These are phyloP conservation scores for Scleroderma bovista DNA, from an alignment of 768 basidiomycete genomes.

Conservation along the genomic window DNA sequence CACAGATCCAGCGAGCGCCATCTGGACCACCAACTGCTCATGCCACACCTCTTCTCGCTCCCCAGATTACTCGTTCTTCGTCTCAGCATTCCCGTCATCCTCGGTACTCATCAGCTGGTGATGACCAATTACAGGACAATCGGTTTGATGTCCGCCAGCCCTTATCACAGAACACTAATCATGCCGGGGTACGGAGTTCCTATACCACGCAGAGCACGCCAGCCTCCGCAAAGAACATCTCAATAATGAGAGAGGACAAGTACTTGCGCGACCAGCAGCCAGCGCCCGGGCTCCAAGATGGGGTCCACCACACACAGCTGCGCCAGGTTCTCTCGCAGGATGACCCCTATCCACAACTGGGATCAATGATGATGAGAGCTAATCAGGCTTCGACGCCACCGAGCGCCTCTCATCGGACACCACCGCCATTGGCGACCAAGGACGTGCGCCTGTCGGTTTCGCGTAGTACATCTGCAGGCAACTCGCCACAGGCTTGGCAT, in stretches of 20 bases:
- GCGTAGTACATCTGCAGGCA: slow-evolving; percentile 15
- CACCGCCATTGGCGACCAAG: slow-evolving; percentile 8
- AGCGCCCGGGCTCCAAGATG: slow-evolving; percentile 13
- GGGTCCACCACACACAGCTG: slow-evolving; percentile 20
- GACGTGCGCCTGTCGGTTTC: slow-evolving; percentile 11
- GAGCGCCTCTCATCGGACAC: slow-evolving; percentile 20
- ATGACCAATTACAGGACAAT: slow-evolving; percentile 7
- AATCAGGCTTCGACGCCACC: slow-evolving; percentile 18
- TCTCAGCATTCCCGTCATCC: slow-evolving; percentile 25
- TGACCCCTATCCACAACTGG: slow-evolving; percentile 16
- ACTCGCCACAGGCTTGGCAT: slow-evolving; percentile 17
- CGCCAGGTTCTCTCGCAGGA: slow-evolving; percentile 31
- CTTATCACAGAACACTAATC: slow-evolving; percentile 8
- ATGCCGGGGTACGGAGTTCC: slow-evolving; percentile 22
- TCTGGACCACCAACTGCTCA: slow-evolving; percentile 14
- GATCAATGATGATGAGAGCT: slow-evolving; percentile 24
- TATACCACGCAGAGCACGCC: slow-evolving; percentile 29
- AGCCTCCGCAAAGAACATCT: slow-evolving; percentile 13
- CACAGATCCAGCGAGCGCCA: slow-evolving; percentile 12
- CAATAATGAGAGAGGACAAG: slow-evolving; percentile 25
- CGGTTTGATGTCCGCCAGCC: slow-evolving; percentile 10
- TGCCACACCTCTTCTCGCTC: slow-evolving; percentile 14
- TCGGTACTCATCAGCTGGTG: slow-evolving; percentile 1
- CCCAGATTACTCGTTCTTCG: slow-evolving; percentile 17
- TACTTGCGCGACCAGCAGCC: slow-evolving; percentile 18